Evolutionary conservation across 768 basidiomycete genomes (phyloP).

Genomic region (Mycena rebaudengoi): DNA sequence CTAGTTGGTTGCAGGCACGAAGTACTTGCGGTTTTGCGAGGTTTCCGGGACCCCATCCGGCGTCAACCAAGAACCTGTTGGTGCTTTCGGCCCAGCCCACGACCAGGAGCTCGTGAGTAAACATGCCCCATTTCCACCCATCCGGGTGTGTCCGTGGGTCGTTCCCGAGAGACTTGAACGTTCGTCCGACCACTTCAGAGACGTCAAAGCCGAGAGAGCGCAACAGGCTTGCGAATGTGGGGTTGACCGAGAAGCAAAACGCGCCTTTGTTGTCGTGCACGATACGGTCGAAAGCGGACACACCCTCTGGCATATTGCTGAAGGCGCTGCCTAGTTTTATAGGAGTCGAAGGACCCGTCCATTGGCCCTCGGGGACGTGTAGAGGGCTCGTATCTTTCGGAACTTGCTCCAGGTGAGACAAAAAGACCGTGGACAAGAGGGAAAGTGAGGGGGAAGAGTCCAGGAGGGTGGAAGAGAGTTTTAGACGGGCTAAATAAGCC

Average conservation of each 20-base stretch:
- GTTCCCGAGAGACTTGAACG: constrained; percentile 22
- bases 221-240: constrained; percentile 19
- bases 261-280: constrained; percentile 25
- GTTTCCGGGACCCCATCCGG: constrained; percentile 22
- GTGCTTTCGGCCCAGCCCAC: constrained; percentile 16
- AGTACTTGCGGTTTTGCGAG: constrained; percentile 20
- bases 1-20: background rate
- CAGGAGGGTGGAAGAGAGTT: constrained; percentile 12
- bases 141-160: constrained; percentile 23
- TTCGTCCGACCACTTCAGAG: constrained; percentile 22
- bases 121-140: constrained; percentile 27
- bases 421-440: constrained; percentile 16
- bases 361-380: constrained; percentile 27
- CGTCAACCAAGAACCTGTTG: constrained; percentile 22
- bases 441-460: constrained; percentile 21
- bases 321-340: constrained; percentile 21
- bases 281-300: constrained; percentile 18
- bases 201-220: constrained; percentile 20
- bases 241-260: constrained; percentile 26
- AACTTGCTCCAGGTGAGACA: constrained; percentile 24
- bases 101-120: constrained; percentile 23
- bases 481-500: constrained; percentile 19
- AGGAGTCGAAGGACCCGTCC: constrained; percentile 18
- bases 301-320: constrained; percentile 26
- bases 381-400: constrained; percentile 26